Evolutionary conservation across 2,329 filamentous ascomycete genomes (phyloP), one percentile per base, ranked within the genome.

Genomic region (Curvularia sp.): DNA sequence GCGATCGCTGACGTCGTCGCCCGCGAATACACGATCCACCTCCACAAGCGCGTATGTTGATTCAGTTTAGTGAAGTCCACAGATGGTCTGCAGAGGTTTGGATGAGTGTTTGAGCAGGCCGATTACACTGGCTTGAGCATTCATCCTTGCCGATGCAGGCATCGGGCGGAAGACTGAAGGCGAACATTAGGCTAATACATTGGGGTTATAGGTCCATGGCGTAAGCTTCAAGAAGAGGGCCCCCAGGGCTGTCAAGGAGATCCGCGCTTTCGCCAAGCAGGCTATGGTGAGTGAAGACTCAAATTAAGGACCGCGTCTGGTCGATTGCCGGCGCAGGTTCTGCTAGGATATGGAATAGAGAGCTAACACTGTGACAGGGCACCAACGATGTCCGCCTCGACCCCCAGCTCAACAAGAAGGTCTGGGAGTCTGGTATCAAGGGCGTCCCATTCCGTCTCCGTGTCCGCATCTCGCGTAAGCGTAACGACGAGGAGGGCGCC

Each of bases 351-450:
- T 8, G 13, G 15, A 44, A 33, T 8, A 39, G 13, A 51, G 28
- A 55, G 54, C 50, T 60, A 56, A 38, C 35, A 38, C 7, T 30
- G 60, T 74, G 20, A 13, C 33, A 99, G 95, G 94, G 94, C 80
- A 99, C 95, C 84, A 84, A 87, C 78, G 95, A 99, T 81, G 95
- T 99, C 84, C 95, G 95, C 77, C 85, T 99, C 80, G 95, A 99
- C 88, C 95, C 95, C 79, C 91, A 95, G 85, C 86, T 99, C 79
- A 99, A 99, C 91, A 99, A 99, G 92, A 98, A 99, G 89, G 94
- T 99, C 82, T 99, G 95, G 95, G 95, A 99, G 85, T 86, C 90
- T 79, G 95, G 95, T 83, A 89, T 99, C 87, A 99, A 98, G 91
- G 96, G 95, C 79, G 93, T 97, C 73, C 92, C 94, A 74, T 98